phyloP scores from a whole-genome alignment of 2,329 filamentous ascomycete species.

The Exutisphaerella laricina region DNA sequence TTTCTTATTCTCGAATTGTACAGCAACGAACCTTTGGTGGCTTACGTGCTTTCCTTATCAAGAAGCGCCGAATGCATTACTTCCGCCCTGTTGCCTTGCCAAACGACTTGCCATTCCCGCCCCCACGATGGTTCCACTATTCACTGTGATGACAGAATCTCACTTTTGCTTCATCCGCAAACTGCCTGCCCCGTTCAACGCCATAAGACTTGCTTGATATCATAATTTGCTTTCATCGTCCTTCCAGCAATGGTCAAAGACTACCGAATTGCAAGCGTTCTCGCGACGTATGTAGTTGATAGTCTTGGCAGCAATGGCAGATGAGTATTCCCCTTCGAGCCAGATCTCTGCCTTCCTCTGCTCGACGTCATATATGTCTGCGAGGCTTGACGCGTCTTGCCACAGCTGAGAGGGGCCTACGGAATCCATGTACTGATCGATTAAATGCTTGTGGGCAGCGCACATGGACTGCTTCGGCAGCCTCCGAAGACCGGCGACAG shows the following conservation, averaged over 20 bases:
- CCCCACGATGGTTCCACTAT: too few species aligned
- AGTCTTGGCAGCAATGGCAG: slow-evolving; percentile 1
- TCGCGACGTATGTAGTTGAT: slow-evolving; percentile 28
- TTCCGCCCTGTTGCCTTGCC: too few species aligned
- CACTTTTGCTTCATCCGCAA: too few species aligned
- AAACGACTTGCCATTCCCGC: too few species aligned
- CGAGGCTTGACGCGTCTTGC: not conserved
- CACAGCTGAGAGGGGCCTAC: slow-evolving; percentile 3
- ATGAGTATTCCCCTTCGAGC: slow-evolving; percentile 6
- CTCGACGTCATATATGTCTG: slow-evolving; percentile 17
- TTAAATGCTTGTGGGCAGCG: slow-evolving; percentile 3
- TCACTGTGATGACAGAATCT: too few species aligned
- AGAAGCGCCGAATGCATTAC: too few species aligned
- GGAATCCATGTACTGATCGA: slow-evolving; percentile 7
- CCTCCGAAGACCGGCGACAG: slow-evolving; percentile 14
- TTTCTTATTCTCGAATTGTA: too few species aligned
- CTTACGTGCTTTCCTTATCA: too few species aligned
- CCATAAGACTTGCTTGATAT: too few species aligned
- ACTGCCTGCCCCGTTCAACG: too few species aligned
- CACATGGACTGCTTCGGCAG: slow-evolving; percentile 30
- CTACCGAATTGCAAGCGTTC: slow-evolving; percentile 9
- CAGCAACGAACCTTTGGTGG: too few species aligned
- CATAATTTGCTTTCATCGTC: too few species aligned
- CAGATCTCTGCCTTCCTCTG: slow-evolving; percentile 31
- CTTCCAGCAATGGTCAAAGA: slow-evolving; percentile 13